These are phyloP conservation scores for Vachellia collinsii DNA, from an alignment of 306 rosid species.

Conservation along the genomic window DNA sequence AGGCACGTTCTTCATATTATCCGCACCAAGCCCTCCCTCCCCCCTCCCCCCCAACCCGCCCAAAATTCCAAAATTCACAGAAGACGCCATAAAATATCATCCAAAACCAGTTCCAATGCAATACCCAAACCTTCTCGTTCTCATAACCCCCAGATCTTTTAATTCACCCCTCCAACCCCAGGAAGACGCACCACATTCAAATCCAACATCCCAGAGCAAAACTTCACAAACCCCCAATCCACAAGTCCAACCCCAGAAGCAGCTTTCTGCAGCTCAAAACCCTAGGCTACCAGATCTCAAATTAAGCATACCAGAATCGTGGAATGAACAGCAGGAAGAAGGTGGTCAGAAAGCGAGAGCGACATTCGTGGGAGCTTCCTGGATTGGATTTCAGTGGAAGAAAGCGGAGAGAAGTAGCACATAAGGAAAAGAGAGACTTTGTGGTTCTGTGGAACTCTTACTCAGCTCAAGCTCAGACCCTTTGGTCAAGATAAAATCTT, in stretches of 20 bases:
- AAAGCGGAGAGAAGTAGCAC: neutral
- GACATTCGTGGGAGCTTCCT: conserved; percentile 25
- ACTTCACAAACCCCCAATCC: conserved; percentile 27
- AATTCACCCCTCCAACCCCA: conserved; percentile 22
- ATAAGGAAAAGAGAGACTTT: conserved; percentile 17
- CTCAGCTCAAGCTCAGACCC: neutral
- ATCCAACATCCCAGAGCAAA: conserved; percentile 18
- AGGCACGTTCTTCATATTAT: conserved; percentile 17
- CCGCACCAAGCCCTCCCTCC: conserved; percentile 41
- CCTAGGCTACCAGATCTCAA: conserved; percentile 62
- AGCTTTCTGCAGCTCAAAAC: conserved; percentile 38
- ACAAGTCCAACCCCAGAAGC: conserved; percentile 24
- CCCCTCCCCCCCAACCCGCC: conserved; percentile 44
- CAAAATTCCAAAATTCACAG: conserved; percentile 37
- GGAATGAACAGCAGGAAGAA: conserved; percentile 5
- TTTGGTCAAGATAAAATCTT: neutral
- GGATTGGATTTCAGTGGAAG: conserved; percentile 33
- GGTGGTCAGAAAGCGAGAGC: conserved; percentile 28
- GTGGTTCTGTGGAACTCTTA: neutral
- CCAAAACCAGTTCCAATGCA: conserved; percentile 71
- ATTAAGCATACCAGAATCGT: conserved; percentile 10
- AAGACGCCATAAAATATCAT: conserved; percentile 40
- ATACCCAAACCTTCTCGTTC: conserved; percentile 48
- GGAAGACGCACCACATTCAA: conserved; percentile 34
- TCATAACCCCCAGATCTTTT: conserved; percentile 63